Percentiles rank a stretch among this genome's conserved stretches.
phyloP scores from a whole-genome alignment of 2,329 filamentous ascomycete species.

The Plectosphaerella plurivora region DNA sequence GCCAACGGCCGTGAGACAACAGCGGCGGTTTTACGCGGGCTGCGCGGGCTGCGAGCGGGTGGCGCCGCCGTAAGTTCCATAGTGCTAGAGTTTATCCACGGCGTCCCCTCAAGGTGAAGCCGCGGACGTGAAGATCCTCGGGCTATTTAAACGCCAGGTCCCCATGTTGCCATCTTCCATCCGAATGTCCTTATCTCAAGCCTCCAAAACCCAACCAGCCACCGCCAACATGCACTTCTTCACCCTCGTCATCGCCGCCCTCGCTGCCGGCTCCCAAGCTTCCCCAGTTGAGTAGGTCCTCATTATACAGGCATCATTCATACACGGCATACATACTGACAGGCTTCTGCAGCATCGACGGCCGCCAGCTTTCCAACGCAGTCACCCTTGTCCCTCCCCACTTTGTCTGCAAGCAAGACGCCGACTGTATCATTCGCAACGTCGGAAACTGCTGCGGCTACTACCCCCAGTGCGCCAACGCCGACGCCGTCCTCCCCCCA shows the following conservation, averaged over 20 bases:
- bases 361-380: not conserved
- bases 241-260: not conserved
- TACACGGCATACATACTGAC: not conserved
- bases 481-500: conserved; percentile 2
- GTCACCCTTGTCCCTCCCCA: not conserved
- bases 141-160: not conserved
- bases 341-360: not conserved
- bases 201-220: not conserved
- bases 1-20: no score
- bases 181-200: not conserved
- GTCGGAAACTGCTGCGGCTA: conserved; percentile 12
- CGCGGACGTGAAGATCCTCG: no score
- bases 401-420: conserved; percentile 3
- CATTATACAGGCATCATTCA: conserved; percentile 16
- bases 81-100: not conserved
- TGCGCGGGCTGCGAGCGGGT: not conserved
- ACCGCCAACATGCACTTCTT: conserved; percentile 8
- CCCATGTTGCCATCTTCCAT: not conserved
- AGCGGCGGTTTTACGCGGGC: no score
- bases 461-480: conserved; percentile 8
- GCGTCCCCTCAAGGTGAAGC: not conserved
- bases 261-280: not conserved
- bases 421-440: conserved; percentile 7
- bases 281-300: conserved; percentile 3
- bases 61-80: not conserved